Conservation (phyloP, 805 yeast species). For the Lachancea waltii region DNA sequence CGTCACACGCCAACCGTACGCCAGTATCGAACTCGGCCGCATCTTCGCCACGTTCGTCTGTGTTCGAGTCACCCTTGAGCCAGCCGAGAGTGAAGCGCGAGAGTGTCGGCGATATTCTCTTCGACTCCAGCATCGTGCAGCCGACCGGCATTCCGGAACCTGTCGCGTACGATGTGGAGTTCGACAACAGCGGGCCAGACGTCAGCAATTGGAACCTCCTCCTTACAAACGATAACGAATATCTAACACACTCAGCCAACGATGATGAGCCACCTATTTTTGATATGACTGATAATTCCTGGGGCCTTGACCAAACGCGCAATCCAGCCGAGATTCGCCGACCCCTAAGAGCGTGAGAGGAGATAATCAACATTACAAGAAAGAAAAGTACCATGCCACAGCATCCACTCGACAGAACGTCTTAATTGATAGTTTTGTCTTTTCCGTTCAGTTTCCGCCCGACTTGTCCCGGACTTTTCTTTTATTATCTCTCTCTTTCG, state of each 20-base stretch:
- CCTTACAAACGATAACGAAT: constrained; percentile 5
- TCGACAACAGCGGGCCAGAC: background rate
- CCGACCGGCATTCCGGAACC: too few species aligned
- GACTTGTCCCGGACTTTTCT: background rate
- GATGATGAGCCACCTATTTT: constrained; percentile 10
- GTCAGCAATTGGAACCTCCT: constrained; percentile 11
- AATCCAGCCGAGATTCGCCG: constrained; percentile 40
- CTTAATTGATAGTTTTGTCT: constrained; percentile 1
- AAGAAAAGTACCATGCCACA: background rate
- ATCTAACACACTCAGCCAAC: constrained; percentile 5
- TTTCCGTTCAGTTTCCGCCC: background rate
- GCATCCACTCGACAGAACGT: background rate
- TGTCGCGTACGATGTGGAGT: too few species aligned
- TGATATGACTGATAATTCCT: constrained; percentile 26
- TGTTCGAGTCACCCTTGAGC: constrained; percentile 1
- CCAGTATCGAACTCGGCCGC: background rate
- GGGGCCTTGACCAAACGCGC: constrained; percentile 39
- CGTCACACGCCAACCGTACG: background rate
- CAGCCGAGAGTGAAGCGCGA: background rate
- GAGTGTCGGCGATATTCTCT: background rate
- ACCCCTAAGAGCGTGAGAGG: background rate
- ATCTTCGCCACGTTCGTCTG: background rate
- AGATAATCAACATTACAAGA: background rate
- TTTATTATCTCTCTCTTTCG: constrained; percentile 1
- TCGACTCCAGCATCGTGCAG: background rate